Conservation (phyloP, 129 eudicot genomes). For the Mikania micrantha region DNA sequence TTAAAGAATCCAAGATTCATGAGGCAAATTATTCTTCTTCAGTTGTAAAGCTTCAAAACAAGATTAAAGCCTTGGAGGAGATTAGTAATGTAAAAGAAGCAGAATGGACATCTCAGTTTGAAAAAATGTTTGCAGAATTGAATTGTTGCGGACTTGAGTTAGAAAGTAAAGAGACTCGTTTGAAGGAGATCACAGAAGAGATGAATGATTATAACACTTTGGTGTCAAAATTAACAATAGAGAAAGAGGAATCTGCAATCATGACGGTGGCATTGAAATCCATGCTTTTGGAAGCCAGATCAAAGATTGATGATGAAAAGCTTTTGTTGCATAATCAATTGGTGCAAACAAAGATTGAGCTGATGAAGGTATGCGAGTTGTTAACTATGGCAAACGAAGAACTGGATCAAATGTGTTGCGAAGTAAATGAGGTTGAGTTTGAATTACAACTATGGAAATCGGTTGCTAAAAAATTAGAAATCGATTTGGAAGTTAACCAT, state of each 20-base stretch:
- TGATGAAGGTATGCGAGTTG: conserved; percentile 34
- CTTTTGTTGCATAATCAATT: conserved; percentile 37
- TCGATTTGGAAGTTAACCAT: conserved; percentile 38
- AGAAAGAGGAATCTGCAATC: conserved; percentile 54
- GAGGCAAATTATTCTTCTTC: conserved; percentile 40
- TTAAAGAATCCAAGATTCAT: conserved; percentile 56
- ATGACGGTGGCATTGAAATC: conserved; percentile 53
- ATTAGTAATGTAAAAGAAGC: conserved; percentile 45
- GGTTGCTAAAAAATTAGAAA: conserved; percentile 44
- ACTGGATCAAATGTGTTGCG: conserved; percentile 43
- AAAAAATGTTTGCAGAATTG: conserved; percentile 40
- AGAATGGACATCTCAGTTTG: conserved; percentile 47
- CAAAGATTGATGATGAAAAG: conserved; percentile 30
- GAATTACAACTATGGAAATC: conserved; percentile 74
- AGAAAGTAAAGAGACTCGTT: conserved; percentile 32
- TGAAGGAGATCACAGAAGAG: conserved; percentile 41
- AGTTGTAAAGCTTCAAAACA: conserved; percentile 49
- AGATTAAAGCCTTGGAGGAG: conserved; percentile 60
- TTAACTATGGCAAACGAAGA: conserved; percentile 51
- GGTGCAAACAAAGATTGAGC: conserved; percentile 30
- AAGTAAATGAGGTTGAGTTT: conserved; percentile 55
- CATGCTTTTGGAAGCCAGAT: conserved; percentile 34
- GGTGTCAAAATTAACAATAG: conserved; percentile 34
- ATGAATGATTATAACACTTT: conserved; percentile 36
- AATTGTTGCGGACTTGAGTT: conserved; percentile 28